Conservation (phyloP, 1,284 basidiomycete genomes). For the Malassezia sympodialis region DNA sequence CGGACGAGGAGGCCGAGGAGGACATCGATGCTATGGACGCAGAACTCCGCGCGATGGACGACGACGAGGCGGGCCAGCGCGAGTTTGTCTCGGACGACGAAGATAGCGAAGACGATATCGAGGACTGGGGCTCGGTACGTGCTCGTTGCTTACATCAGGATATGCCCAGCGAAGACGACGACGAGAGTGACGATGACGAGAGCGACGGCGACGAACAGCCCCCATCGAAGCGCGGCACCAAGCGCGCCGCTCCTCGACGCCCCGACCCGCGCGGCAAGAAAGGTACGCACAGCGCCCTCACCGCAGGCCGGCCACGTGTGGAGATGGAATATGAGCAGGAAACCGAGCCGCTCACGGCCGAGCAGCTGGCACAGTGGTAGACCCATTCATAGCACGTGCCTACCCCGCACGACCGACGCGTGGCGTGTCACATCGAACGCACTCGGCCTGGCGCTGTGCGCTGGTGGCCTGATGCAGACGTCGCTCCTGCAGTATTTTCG, state of each 20-base stretch:
- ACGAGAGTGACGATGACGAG: conserved; percentile 18
- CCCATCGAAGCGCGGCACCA: conserved; percentile 12
- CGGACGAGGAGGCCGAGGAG: conserved; percentile 40
- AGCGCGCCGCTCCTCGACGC: background rate
- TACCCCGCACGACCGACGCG: background rate
- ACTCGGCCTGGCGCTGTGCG: background rate
- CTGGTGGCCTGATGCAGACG: background rate
- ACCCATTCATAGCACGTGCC: conserved; percentile 4
- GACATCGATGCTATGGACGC: conserved; percentile 38
- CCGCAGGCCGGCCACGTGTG: conserved; percentile 60
- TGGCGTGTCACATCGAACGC: background rate
- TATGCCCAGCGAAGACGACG: conserved; percentile 15
- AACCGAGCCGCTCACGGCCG: conserved; percentile 58
- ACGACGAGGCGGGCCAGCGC: conserved; percentile 32
- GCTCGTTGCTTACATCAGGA: background rate
- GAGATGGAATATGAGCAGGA: conserved; percentile 84
- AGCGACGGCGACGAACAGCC: conserved; percentile 10
- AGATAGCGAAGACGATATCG: conserved; percentile 20
- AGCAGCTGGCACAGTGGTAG: conserved; percentile 43
- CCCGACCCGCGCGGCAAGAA: background rate
- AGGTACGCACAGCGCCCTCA: background rate
- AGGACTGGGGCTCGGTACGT: conserved; percentile 15
- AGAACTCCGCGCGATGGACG: conserved; percentile 31
- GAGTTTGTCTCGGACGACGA: conserved; percentile 46
- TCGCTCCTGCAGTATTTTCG: background rate